phyloP scores from a whole-genome alignment of 208 protist species.

The Leishmania amazonensis region DNA sequence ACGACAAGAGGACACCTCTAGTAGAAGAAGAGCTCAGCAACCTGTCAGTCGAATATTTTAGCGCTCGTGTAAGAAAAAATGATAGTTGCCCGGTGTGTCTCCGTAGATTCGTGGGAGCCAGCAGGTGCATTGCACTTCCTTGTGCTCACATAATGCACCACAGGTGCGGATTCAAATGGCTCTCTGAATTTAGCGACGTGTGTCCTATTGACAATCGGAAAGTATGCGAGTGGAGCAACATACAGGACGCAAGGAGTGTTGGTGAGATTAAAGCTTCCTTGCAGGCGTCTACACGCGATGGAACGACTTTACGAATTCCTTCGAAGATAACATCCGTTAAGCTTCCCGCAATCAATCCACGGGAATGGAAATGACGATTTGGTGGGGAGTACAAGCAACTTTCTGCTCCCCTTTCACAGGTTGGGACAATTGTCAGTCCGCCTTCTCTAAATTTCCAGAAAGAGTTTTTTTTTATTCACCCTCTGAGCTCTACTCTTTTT shows the following conservation, averaged over 20 bases:
- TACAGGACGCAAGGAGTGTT: neutral
- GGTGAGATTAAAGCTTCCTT: too few relatives aligned
- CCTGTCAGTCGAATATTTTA: constrained; percentile 16
- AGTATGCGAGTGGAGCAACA: neutral
- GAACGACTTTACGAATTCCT: neutral
- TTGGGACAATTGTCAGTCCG: neutral
- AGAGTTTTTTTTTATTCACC: neutral
- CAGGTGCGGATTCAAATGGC: constrained; percentile 60
- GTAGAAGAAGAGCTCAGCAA: constrained; percentile 22
- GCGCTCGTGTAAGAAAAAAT: constrained; percentile 5
- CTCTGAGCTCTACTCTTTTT: neutral
- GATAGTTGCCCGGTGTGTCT: constrained; percentile 70
- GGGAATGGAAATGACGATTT: neutral
- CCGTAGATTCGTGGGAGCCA: constrained; percentile 34
- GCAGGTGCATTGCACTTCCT: constrained; percentile 51
- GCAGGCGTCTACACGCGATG: neutral
- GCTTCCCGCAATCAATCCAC: neutral
- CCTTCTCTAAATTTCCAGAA: neutral
- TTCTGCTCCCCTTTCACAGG: neutral
- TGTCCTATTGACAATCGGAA: constrained; percentile 71
- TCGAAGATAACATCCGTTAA: neutral
- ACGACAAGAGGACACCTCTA: constrained; percentile 22
- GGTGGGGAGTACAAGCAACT: neutral
- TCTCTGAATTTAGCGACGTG: constrained; percentile 56
- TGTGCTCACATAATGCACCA: constrained; percentile 82